These are phyloP conservation scores for Boletus reticulatus DNA, from an alignment of 768 basidiomycete species.

Conservation along the genomic window DNA sequence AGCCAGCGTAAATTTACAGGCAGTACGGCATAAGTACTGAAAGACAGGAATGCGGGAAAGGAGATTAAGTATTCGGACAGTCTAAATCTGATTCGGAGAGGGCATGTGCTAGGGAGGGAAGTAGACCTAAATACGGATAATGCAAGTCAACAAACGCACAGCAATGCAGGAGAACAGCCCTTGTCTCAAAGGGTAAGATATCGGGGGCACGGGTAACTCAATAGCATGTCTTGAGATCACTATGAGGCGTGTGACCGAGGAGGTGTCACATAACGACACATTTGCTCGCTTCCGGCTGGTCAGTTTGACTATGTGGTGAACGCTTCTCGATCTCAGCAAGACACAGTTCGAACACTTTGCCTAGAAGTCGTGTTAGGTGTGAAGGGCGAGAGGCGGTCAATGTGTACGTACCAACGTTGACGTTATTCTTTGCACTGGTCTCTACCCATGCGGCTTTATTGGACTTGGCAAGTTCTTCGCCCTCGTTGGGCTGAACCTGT, in stretches of 20 bases:
- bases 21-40: conserved; percentile 25
- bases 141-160: conserved; percentile 32
- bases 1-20: conserved; percentile 35
- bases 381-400: background rate
- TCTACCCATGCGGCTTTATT: conserved; percentile 82
- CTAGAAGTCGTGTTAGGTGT: conserved; percentile 34
- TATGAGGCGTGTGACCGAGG: conserved; percentile 9
- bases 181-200: conserved; percentile 28
- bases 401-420: conserved; percentile 79
- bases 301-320: conserved; percentile 47
- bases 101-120: conserved; percentile 19
- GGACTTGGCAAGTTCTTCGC: conserved; percentile 66
- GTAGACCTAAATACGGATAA: conserved; percentile 36
- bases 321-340: conserved; percentile 81
- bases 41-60: conserved; percentile 21
- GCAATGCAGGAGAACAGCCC: conserved; percentile 26
- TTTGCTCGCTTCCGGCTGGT: conserved; percentile 41
- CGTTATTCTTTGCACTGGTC: conserved; percentile 82
- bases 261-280: conserved; percentile 55
- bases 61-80: conserved; percentile 27
- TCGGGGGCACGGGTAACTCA: conserved; percentile 32
- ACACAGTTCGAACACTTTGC: conserved; percentile 82
- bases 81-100: conserved; percentile 27
- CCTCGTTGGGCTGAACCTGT: conserved; percentile 75
- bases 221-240: conserved; percentile 22